Evolutionary conservation across 257 asterid genomes (phyloP).

Genomic region (Solanum virginianum): DNA sequence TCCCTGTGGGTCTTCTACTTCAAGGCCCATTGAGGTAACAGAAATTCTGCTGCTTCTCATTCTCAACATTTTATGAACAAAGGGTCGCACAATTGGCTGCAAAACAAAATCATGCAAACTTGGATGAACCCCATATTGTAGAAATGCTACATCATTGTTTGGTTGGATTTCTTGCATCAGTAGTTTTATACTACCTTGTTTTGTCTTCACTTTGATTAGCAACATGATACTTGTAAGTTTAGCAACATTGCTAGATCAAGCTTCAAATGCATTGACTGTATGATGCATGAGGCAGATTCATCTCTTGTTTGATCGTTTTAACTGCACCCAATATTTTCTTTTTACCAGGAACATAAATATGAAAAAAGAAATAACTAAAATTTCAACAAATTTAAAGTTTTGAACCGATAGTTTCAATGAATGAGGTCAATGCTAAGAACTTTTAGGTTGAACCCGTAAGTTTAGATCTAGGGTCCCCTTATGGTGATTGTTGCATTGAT

Average conservation of each 20-base stretch:
- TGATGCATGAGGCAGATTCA: neutral
- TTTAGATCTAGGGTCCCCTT: neutral
- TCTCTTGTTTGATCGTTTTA: neutral
- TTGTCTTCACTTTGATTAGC: neutral
- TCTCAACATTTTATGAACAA: neutral
- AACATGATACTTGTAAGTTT: neutral
- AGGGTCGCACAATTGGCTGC: neutral
- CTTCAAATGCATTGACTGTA: neutral
- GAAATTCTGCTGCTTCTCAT: neutral
- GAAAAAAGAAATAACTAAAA: neutral
- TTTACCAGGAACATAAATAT: neutral
- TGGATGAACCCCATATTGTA: neutral
- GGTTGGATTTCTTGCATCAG: neutral
- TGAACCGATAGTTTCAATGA: neutral
- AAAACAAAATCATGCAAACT: neutral
- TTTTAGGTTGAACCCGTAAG: neutral
- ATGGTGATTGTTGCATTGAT: neutral
- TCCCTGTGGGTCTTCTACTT: constrained; percentile 58
- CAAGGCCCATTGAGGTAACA: constrained; percentile 60
- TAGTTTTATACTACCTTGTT: neutral
- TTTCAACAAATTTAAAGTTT: neutral
- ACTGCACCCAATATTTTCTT: neutral
- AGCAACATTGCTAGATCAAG: neutral
- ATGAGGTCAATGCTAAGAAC: neutral
- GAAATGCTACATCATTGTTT: neutral